Conservation (phyloP, 1,284 basidiomycete genomes). For the Sanghuangporus baumii region DNA sequence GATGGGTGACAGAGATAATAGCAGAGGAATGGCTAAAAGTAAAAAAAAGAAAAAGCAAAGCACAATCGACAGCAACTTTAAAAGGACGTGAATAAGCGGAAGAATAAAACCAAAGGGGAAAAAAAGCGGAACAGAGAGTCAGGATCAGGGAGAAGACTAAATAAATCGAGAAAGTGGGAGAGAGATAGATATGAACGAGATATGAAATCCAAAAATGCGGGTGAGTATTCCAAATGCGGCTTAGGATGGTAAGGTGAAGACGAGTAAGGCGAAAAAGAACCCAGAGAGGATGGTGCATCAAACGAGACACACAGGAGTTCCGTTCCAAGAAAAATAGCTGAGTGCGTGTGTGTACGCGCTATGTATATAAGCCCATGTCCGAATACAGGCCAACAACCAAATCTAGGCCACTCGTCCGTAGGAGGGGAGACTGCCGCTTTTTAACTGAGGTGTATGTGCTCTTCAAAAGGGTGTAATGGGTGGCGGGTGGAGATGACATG, state of each 20-base stretch:
- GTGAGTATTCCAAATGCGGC: slow-evolving; percentile 7
- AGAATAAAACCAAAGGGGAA: neutral
- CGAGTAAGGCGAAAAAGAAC: neutral
- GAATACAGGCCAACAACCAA: neutral
- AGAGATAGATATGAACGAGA: neutral
- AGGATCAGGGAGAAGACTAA: neutral
- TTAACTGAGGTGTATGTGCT: neutral
- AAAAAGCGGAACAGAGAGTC: neutral
- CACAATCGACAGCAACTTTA: slow-evolving; percentile 11
- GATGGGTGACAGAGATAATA: neutral
- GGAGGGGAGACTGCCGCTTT: neutral
- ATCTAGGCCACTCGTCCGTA: neutral
- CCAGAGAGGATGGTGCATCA: neutral
- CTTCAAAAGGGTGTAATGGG: neutral
- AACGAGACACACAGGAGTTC: neutral
- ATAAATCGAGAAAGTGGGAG: neutral
- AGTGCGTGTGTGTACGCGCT: neutral
- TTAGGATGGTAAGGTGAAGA: neutral
- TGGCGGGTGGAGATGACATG: neutral
- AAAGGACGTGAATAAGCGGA: neutral
- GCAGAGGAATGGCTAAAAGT: neutral
- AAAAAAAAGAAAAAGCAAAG: slow-evolving; percentile 2
- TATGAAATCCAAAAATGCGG: neutral
- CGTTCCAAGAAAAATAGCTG: neutral
- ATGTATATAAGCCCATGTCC: neutral